Evolutionary conservation across 495 filamentous ascomycete genomes (phyloP).

Genomic region (Lophiostoma macrostomum): DNA sequence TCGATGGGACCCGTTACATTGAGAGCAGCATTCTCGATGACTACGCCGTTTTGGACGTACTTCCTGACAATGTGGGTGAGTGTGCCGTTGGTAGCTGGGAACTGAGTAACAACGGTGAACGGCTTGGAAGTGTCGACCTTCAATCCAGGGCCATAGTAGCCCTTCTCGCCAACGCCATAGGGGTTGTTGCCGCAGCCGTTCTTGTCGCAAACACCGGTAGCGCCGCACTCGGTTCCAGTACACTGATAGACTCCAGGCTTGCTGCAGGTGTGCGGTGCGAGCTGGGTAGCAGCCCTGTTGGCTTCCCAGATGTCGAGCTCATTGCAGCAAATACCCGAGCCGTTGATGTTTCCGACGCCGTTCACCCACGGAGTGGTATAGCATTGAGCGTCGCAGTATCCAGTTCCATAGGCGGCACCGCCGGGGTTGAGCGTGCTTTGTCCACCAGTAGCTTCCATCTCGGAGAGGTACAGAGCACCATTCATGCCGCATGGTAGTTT

Average conservation of each 20-base stretch:
- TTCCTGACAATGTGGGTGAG: conserved; percentile 65
- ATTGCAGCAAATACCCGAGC: conserved; percentile 67
- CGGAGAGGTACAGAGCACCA: conserved; percentile 63
- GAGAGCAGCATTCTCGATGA: conserved; percentile 46
- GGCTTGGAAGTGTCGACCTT: conserved; percentile 61
- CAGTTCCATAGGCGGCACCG: conserved; percentile 63
- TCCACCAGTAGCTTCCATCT: conserved; percentile 58
- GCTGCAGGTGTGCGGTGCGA: conserved; percentile 64
- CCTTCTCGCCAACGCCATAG: conserved; percentile 60
- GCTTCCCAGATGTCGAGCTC: conserved; percentile 76
- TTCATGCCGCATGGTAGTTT: conserved; percentile 67
- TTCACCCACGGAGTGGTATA: conserved; percentile 50
- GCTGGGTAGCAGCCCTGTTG: conserved; percentile 57
- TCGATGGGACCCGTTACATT: conserved; percentile 29
- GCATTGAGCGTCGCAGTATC: conserved; percentile 73
- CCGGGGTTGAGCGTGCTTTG: conserved; percentile 49
- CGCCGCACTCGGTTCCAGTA: conserved; percentile 54
- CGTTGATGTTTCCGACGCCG: conserved; percentile 66
- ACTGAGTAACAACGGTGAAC: conserved; percentile 71
- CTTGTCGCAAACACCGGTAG: conserved; percentile 63
- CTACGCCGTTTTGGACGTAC: conserved; percentile 67
- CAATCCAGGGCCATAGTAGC: conserved; percentile 59
- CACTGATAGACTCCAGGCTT: conserved; percentile 56
- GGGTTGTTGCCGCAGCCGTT: conserved; percentile 80
- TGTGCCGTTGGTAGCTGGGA: conserved; percentile 56